A percentile compares a stretch with the other conserved stretches of the same genome.
phyloP scores from a whole-genome alignment of 2,329 filamentous ascomycete species.

The Claviceps spartinae region DNA sequence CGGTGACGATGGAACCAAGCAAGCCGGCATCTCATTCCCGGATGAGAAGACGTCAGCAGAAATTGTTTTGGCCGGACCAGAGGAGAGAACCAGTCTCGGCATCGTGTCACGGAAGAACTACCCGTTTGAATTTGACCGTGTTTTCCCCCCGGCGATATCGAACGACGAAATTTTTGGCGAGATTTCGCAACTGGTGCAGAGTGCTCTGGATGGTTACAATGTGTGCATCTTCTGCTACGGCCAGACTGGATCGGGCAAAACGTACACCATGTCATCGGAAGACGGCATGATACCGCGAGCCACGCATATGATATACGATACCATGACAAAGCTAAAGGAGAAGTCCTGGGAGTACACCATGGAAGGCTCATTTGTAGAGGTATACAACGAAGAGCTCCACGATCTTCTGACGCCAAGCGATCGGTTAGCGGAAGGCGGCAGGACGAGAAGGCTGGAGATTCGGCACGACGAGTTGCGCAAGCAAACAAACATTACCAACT shows the following conservation, averaged over 20 bases:
- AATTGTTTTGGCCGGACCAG: constrained; percentile 69
- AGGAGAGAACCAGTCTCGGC: constrained; percentile 70
- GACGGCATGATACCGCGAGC: constrained; percentile 95
- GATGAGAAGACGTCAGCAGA: constrained; percentile 77
- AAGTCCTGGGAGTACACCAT: constrained; percentile 93
- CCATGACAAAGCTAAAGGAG: constrained; percentile 67
- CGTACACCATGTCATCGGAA: constrained; percentile 79
- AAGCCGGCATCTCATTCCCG: constrained; percentile 67
- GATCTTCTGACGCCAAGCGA: constrained; percentile 54
- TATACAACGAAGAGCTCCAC: constrained; percentile 95
- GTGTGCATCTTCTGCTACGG: constrained; percentile 99
- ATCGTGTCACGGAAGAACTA: constrained; percentile 65
- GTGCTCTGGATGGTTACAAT: constrained; percentile 91
- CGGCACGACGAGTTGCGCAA: constrained; percentile 72
- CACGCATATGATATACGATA: constrained; percentile 86
- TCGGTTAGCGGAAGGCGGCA: constrained; percentile 56
- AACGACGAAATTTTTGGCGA: constrained; percentile 90
- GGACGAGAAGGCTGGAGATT: constrained; percentile 72
- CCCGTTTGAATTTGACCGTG: constrained; percentile 82
- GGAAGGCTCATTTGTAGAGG: constrained; percentile 90
- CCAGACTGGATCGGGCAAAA: constrained; percentile 94
- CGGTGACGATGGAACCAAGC: constrained; percentile 42
- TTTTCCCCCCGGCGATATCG: constrained; percentile 64
- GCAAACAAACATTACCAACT: constrained; percentile 70
- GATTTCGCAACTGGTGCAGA: constrained; percentile 93